Evolutionary conservation across 345 rosid genomes (phyloP), one percentile per base, ranked within the genome.

Genomic region (Alliaria petiolata): DNA sequence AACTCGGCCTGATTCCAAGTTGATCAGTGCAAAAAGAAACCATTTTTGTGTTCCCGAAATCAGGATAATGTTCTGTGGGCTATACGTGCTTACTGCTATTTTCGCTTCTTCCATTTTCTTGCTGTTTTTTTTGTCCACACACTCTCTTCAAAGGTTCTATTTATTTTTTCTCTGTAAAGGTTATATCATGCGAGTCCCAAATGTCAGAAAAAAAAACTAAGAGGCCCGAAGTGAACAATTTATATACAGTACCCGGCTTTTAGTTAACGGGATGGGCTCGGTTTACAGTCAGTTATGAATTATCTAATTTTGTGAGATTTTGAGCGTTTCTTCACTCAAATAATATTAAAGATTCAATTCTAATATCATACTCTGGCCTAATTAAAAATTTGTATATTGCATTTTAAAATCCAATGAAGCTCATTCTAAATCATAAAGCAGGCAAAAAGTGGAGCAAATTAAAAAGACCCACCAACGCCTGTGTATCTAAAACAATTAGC

Each of bases 11-110:
- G 72, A 28, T 15, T 40, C 30, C 17, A 35, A 65, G 46, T 65
- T 65, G 69, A 50, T 65, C 47, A 40, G 40, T 52, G 61, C 50
- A 7, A 25, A 51, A 65, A 25, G 35, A 64, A 47, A 65, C 49
- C 45, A 65, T 22, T 66, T 64, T 66, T 66, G 59, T 28, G 8
- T 50, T 20, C 58, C 46, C 30, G 1, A 50, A 50, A 9, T 36
- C 46, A 36, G 25, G 59, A 50, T 6, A 15, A 6, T 66, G 33
- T 20, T 20, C 17, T 22, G 20, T 14, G 44, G 35, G 57, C 54
- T 36, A 31, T 12, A 46, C 38, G 17, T 62, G 38, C 39, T 3
- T 16, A 15, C 51, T 45, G 15, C 53, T 30, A 28, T 34, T 34
- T 35, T 35, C 10, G 5, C n/a, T 12, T 25, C 19, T 36, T 22